Base-by-base conservation (phyloP, 2,329 filamentous ascomycete species). In the Neofusicoccum parvum region DNA sequence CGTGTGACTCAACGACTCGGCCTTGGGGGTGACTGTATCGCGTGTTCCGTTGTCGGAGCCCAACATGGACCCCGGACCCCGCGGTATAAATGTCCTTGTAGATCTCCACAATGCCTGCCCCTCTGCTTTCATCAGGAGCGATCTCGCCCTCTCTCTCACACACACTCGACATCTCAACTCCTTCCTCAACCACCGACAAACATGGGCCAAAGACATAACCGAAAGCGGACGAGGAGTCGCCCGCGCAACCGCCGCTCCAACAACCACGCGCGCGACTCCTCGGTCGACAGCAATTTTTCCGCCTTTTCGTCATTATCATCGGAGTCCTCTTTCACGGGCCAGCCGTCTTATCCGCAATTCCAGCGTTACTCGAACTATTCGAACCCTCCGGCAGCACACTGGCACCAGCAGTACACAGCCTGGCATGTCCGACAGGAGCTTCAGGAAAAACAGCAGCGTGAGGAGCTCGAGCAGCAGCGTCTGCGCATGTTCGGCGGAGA, bases 141-240 rank as follows among this genome's bases (percentile, higher is more conserved):
- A 34, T 36, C 41, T 34, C 15, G 50, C 50, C 32, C 54, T 46
- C 54, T 59, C 43, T 20, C 56, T 37, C 37, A 1, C 37, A 37
- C 27, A 7, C 46, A 12, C 27, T 14, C 20, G 17, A 27, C 14
- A 41, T 12, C 48, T 11, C 60, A 39, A 12, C 48, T 63, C 48
- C 27, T 45, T 41, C 63, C 45, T 63, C 41, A 15, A 59, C 41
- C 59, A 5, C 1, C 6, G 11, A 32, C 27, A 32, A 41, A 69
- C 37, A 80, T 81, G 79, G 77, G 77, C 68, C 77, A 80, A 69
- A 74, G 78, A 68, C 79, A 80, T 72, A 81, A 81, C 71, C 73
- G 79, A 67, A 80, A 78, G 68, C 77, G 79, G 62, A 80, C 77
- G 20, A 74, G 79, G 67, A 79, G 76, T 69, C 76, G 79, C 41